Evolutionary conservation across 2,329 filamentous ascomycete genomes (phyloP).

Genomic region (Davidsoniella eucalypti): DNA sequence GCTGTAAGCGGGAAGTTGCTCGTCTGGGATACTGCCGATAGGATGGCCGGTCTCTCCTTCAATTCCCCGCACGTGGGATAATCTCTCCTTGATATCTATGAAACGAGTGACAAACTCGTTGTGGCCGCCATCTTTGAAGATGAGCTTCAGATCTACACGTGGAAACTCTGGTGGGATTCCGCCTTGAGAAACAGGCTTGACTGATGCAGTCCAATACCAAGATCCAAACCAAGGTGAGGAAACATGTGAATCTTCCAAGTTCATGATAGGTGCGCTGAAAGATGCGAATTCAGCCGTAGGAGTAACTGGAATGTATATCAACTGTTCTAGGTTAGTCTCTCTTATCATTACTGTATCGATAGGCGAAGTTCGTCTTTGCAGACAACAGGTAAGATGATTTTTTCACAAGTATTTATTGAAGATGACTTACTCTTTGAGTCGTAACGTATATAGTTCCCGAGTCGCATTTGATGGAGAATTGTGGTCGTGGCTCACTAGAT

Average conservation of each 20-base stretch:
- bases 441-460: constrained; percentile 66
- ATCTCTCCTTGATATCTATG: constrained; percentile 66
- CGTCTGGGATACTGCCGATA: constrained; percentile 52
- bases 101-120: constrained; percentile 77
- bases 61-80: constrained; percentile 65
- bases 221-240: constrained; percentile 83
- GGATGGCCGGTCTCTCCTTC: constrained; percentile 49
- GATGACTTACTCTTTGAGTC: constrained; percentile 55
- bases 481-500: constrained; percentile 29
- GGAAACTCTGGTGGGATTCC: constrained; percentile 61
- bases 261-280: constrained; percentile 76
- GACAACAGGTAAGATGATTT: too few species aligned
- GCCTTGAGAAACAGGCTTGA: constrained; percentile 68
- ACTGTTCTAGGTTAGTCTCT: constrained; percentile 27
- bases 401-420: not conserved
- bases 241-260: constrained; percentile 72
- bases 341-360: too few species aligned
- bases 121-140: constrained; percentile 89
- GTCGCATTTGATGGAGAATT: constrained; percentile 39
- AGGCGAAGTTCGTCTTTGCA: too few species aligned
- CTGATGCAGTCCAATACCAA: constrained; percentile 71
- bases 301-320: constrained; percentile 71
- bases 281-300: constrained; percentile 59
- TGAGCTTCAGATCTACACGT: constrained; percentile 65
- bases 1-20: constrained; percentile 69